Percentiles rank a stretch among this genome's conserved stretches.
phyloP scores from a whole-genome alignment of 73 alveolate genomes.

The Paramecium caudatum region DNA sequence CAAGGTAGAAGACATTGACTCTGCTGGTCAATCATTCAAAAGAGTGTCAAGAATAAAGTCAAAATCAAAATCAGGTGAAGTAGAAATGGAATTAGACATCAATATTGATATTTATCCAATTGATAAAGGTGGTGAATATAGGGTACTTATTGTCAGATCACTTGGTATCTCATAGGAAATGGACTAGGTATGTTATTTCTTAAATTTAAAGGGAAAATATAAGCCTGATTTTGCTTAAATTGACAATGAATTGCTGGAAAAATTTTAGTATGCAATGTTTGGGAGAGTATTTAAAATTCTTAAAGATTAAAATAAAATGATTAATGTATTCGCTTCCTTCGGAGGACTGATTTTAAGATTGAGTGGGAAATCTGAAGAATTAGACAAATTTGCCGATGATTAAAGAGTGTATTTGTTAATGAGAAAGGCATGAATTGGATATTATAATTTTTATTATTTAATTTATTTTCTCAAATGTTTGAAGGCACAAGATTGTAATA shows the following conservation, averaged over 20 bases:
- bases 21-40: slow-evolving; percentile 61
- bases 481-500: slow-evolving; percentile 77
- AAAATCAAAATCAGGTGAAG: slow-evolving; percentile 68
- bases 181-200: slow-evolving; percentile 18
- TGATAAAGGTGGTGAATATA: slow-evolving; percentile 72
- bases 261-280: slow-evolving; percentile 74
- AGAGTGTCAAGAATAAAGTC: slow-evolving; percentile 68
- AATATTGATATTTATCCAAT: slow-evolving; percentile 73
- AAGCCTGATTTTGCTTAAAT: slow-evolving; percentile 69
- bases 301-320: slow-evolving; percentile 51
- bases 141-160: slow-evolving; percentile 70
- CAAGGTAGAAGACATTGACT: slow-evolving; percentile 61
- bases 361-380: slow-evolving; percentile 76
- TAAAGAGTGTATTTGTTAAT: slow-evolving; percentile 73
- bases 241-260: slow-evolving; percentile 69
- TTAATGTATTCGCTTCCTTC: slow-evolving; percentile 69
- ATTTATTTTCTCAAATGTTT: slow-evolving; percentile 65
- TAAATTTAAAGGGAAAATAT: slow-evolving; percentile 60
- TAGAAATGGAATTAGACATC: slow-evolving; percentile 73
- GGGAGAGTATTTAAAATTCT: slow-evolving; percentile 72
- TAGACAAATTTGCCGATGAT: slow-evolving; percentile 73
- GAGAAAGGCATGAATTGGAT: slow-evolving; percentile 67
- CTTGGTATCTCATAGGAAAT: slow-evolving; percentile 61
- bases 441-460: slow-evolving; percentile 19
- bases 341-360: slow-evolving; percentile 72